A percentile compares a stretch with the other conserved stretches of the same genome.
Conservation (phyloP, 2,329 filamentous ascomycete genomes). For the Penicillium hordei region DNA sequence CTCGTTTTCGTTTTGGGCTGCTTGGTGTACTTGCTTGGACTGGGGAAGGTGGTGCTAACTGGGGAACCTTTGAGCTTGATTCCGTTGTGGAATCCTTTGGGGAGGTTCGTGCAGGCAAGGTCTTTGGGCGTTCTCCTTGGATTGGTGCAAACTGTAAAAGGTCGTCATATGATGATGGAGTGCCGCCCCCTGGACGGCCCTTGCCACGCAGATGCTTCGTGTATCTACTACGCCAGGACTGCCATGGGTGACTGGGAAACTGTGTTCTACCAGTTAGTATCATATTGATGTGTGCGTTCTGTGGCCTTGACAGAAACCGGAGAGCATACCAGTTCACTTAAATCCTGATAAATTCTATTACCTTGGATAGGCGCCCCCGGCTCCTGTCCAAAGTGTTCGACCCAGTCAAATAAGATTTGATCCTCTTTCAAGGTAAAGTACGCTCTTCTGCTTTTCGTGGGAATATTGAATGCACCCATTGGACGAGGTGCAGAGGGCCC, state of each 20-base stretch:
- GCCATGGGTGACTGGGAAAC: constrained; percentile 48
- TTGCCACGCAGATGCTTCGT: constrained; percentile 41
- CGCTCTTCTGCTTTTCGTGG: constrained; percentile 32
- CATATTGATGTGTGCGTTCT: not conserved
- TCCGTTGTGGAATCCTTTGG: not conserved
- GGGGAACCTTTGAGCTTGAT: not conserved
- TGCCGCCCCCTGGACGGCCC: constrained; percentile 35
- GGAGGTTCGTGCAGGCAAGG: constrained; percentile 5
- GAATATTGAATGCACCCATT: constrained; percentile 43
- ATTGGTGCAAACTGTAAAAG: not conserved
- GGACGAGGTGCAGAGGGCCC: constrained; percentile 49
- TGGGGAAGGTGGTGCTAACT: not conserved
- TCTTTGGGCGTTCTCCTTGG: constrained; percentile 2
- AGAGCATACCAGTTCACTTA: constrained; percentile 39
- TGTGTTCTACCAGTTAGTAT: constrained; percentile 18
- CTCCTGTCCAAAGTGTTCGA: constrained; percentile 38
- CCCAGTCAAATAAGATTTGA: constrained; percentile 45
- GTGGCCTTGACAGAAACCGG: not conserved
- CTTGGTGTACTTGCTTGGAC: not conserved
- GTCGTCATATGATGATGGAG: not conserved
- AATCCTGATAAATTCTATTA: constrained; percentile 47
- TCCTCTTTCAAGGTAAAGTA: constrained; percentile 48
- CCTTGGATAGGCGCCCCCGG: constrained; percentile 37
- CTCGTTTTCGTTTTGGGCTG: constrained; percentile 27
- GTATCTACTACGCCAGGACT: constrained; percentile 52